phyloP scores from a whole-genome alignment of 2,329 filamentous ascomycete species.

The Lecanicillium sp. region DNA sequence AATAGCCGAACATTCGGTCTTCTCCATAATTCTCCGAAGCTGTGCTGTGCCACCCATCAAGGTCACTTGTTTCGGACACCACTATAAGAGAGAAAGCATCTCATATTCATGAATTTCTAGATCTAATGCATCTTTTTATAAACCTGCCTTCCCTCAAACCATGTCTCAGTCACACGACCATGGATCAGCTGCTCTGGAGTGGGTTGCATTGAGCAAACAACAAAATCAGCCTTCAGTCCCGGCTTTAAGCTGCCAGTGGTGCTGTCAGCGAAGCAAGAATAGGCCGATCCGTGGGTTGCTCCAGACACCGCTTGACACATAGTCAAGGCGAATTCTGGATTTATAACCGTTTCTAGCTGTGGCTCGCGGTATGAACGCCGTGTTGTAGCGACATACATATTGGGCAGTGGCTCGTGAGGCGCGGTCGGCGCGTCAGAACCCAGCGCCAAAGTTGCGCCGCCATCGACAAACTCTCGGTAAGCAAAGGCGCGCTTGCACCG shows the following conservation, averaged over 20 bases:
- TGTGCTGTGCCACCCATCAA: too few species aligned
- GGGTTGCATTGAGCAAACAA: constrained; percentile 42
- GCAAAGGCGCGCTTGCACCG: constrained; percentile 50
- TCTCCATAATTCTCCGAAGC: too few species aligned
- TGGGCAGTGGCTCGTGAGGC: constrained; percentile 40
- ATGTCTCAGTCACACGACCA: constrained; percentile 42
- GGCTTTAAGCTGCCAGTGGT: constrained; percentile 43
- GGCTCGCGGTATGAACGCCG: constrained; percentile 46
- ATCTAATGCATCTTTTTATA: constrained; percentile 14
- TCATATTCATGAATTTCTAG: neutral
- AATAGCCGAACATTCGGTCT: too few species aligned
- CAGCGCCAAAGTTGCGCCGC: constrained; percentile 42
- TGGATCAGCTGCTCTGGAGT: constrained; percentile 36
- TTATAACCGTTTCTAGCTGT: constrained; percentile 32
- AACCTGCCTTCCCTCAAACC: constrained; percentile 40
- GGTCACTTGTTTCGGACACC: too few species aligned
- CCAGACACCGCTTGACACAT: constrained; percentile 46
- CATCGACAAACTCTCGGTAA: constrained; percentile 48
- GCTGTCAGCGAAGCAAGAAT: constrained; percentile 49
- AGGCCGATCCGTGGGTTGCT: constrained; percentile 47
- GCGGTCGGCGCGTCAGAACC: constrained; percentile 50
- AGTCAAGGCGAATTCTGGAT: constrained; percentile 44
- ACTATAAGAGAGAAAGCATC: too few species aligned
- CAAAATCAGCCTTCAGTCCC: constrained; percentile 51
- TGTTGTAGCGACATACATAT: constrained; percentile 48